phyloP scores from a whole-genome alignment of 75 land plant species.

The Pinus tabuliformis region DNA sequence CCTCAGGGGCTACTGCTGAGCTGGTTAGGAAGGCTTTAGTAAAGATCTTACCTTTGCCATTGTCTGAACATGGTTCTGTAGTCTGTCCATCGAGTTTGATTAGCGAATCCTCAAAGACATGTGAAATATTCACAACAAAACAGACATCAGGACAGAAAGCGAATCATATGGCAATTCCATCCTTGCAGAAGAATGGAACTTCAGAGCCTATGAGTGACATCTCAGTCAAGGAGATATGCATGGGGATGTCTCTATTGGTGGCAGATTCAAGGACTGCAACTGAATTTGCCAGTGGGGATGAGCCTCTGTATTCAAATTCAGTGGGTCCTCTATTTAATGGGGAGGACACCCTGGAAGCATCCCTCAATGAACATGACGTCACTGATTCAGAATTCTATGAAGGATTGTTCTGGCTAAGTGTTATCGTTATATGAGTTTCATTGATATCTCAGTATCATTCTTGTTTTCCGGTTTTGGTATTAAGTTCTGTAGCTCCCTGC shows the following conservation, averaged over 20 bases:
- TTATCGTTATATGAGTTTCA: no score
- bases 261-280: background rate
- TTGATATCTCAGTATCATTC: no score
- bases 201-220: background rate
- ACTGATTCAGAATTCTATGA: no score
- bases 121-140: background rate
- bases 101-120: background rate
- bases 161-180: background rate
- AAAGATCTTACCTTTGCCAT: background rate
- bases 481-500: no score
- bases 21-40: background rate
- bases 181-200: background rate
- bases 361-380: no score
- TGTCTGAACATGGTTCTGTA: background rate
- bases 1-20: slow-evolving; percentile 3
- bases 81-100: background rate
- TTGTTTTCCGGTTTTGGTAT: no score
- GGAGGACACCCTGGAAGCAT: no score
- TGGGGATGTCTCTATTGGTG: background rate
- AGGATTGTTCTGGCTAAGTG: no score
- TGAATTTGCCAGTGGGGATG: no score
- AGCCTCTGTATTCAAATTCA: no score
- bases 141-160: background rate
- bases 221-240: background rate
- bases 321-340: no score